A percentile compares a stretch with the other conserved stretches of the same genome.
These are phyloP conservation scores for Aspergillus egyptiacus DNA, from an alignment of 495 filamentous ascomycete genomes.

Conservation along the genomic window DNA sequence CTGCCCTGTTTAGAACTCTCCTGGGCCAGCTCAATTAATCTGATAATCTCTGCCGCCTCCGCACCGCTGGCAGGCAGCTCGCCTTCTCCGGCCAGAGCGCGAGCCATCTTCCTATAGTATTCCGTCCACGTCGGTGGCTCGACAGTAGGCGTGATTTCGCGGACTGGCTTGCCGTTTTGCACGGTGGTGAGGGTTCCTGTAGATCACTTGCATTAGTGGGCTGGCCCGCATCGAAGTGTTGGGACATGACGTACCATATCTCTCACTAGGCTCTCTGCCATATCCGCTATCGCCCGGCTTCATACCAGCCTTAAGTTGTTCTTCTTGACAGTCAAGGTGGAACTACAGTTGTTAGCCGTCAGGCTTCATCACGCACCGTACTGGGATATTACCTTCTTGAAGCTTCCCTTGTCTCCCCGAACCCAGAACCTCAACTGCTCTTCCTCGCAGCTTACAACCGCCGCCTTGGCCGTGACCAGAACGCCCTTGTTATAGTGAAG, in stretches of 20 bases:
- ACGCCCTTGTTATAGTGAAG: conserved; percentile 57
- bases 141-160: conserved; percentile 51
- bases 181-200: conserved; percentile 41
- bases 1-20: conserved; percentile 61
- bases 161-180: conserved; percentile 35
- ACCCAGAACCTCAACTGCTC: conserved; percentile 77
- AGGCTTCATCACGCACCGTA: no score
- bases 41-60: conserved; percentile 65
- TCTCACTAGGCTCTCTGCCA: conserved; percentile 55
- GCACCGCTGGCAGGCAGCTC: conserved; percentile 65
- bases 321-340: conserved; percentile 76
- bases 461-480: conserved; percentile 62
- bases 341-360: conserved; percentile 29
- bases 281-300: conserved; percentile 59
- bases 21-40: conserved; percentile 65
- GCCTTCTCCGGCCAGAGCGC: conserved; percentile 57
- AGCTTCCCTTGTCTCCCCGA: conserved; percentile 72
- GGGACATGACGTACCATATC: conserved; percentile 34
- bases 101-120: conserved; percentile 65
- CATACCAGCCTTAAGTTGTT: conserved; percentile 65
- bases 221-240: neutral
- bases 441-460: conserved; percentile 62
- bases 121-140: conserved; percentile 65
- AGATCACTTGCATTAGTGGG: neutral
- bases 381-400: conserved; percentile 52